A percentile compares a stretch with the other conserved stretches of the same genome.
Evolutionary conservation across 306 rosid genomes (phyloP).

Genomic region (Cicer cuneatum): DNA sequence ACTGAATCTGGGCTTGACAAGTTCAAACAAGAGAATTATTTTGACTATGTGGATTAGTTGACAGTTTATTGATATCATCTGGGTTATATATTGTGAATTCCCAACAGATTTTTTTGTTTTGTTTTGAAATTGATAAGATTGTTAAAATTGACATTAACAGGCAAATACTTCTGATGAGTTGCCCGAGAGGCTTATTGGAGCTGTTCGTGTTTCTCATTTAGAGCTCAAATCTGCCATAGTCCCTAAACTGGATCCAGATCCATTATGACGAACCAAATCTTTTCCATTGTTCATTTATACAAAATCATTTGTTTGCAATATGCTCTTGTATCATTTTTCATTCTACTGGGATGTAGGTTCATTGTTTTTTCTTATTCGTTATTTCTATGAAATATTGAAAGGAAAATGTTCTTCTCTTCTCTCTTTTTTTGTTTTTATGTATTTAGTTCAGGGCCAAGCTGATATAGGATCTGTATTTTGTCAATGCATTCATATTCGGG

Average conservation of each 20-base stretch:
- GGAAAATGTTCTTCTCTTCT: background rate
- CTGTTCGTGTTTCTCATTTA: conserved; percentile 89
- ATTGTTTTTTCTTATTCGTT: conserved; percentile 48
- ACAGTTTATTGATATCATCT: conserved; percentile 12
- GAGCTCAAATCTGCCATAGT: conserved; percentile 76
- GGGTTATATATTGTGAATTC: conserved; percentile 29
- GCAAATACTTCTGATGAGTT: conserved; percentile 87
- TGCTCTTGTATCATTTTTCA: conserved; percentile 50
- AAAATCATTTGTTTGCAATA: conserved; percentile 61
- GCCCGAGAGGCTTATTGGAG: conserved; percentile 95
- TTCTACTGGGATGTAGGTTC: conserved; percentile 53
- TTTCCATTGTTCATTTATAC: conserved; percentile 48
- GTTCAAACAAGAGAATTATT: conserved; percentile 7
- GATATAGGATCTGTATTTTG: conserved; percentile 43
- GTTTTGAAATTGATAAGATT: background rate
- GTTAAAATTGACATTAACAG: conserved; percentile 54
- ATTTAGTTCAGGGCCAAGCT: conserved; percentile 44
- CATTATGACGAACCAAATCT: conserved; percentile 52
- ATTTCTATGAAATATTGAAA: conserved; percentile 44
- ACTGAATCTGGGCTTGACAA: background rate
- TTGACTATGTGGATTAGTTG: conserved; percentile 24
- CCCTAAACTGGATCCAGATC: conserved; percentile 75
- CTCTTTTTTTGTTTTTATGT: background rate
- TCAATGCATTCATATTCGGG: conserved; percentile 21
- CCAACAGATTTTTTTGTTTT: conserved; percentile 28